Evolutionary conservation across 345 rosid genomes (phyloP), one percentile per base, ranked within the genome.

Genomic region (Pseudoturritis turrita): DNA sequence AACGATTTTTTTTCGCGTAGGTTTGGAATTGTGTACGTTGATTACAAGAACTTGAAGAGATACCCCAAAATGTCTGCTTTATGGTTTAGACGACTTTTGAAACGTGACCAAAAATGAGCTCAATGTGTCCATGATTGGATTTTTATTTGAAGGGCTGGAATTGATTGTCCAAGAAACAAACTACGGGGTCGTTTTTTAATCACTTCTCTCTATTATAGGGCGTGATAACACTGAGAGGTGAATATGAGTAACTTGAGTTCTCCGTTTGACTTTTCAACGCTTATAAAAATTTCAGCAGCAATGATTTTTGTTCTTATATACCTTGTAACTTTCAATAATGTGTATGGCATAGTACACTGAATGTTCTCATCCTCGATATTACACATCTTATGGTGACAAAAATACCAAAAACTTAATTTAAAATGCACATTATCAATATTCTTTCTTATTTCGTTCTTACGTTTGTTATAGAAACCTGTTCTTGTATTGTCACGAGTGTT

Each of bases 51-150:
- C 63, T 83, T 91, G 33, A 87, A 84, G 85, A 86, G 99, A 69
- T 82, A 88, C 64, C 99, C 98, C 0, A 95, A 95, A 78, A 88
- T 88, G 93, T 91, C 99, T 1, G 97, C 98, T 33, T 81, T 83
- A 37, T 95, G 99, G 99, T 95, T 89, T 82, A 76, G 58, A 77
- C 79, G 84, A 59, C 71, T 95, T 26, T 88, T 95, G 8, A 40
- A 70, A 50, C 68, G 83, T 41, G 79, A 75, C 5, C 75, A 76
- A 25, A 61, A 69, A 35, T 75, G 65, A 75, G 26, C 45, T 35
- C 57, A 39, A 51, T 52, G 44, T 17, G 22, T 29, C 12, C 33
- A 61, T 41, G 46, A 4, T 22, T 35, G 47, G 39, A 41, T 67
- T 60, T 41, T 21, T 26, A 8, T 33, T 57, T 8, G 21, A 41